Evolutionary conservation across 2,329 filamentous ascomycete species (phyloP).

Genomic region (Hansfordia pulvinata): DNA sequence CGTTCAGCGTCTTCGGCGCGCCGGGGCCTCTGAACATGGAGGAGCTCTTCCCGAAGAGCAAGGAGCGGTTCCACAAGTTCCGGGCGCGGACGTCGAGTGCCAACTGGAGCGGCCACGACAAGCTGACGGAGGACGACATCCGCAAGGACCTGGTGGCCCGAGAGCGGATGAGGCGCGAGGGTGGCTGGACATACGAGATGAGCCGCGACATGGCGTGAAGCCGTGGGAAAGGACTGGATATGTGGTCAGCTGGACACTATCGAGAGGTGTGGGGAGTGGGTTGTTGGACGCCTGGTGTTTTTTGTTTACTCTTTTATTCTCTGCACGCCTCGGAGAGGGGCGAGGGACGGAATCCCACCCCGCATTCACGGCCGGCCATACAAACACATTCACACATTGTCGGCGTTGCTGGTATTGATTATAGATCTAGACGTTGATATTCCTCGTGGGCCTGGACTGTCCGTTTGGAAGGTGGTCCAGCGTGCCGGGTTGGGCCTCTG

Average conservation of each 20-base stretch:
- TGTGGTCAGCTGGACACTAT: too few species aligned
- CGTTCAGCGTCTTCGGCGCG: conserved; percentile 75
- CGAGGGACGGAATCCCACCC: too few species aligned
- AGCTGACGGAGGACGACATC: conserved; percentile 62
- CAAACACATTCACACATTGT: too few species aligned
- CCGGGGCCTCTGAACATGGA: conserved; percentile 87
- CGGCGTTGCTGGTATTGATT: too few species aligned
- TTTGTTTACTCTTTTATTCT: conserved; percentile 4
- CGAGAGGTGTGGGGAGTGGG: too few species aligned
- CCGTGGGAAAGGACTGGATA: conserved; percentile 1
- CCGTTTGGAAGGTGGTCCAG: too few species aligned
- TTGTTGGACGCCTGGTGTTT: too few species aligned
- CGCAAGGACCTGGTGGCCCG: conserved; percentile 54
- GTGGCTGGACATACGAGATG: conserved; percentile 53
- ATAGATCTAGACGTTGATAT: too few species aligned
- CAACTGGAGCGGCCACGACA: conserved; percentile 77
- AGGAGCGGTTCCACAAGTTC: conserved; percentile 77
- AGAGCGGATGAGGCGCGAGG: conserved; percentile 54
- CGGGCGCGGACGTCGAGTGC: conserved; percentile 84
- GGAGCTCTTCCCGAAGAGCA: conserved; percentile 85
- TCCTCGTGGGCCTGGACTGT: too few species aligned
- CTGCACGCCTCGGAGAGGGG: too few species aligned
- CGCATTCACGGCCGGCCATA: too few species aligned
- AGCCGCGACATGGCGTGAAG: conserved; percentile 17
- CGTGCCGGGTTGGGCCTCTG: too few species aligned